These are phyloP conservation scores for Strobilomyces confusus DNA, from an alignment of 768 basidiomycete species.

Conservation along the genomic window DNA sequence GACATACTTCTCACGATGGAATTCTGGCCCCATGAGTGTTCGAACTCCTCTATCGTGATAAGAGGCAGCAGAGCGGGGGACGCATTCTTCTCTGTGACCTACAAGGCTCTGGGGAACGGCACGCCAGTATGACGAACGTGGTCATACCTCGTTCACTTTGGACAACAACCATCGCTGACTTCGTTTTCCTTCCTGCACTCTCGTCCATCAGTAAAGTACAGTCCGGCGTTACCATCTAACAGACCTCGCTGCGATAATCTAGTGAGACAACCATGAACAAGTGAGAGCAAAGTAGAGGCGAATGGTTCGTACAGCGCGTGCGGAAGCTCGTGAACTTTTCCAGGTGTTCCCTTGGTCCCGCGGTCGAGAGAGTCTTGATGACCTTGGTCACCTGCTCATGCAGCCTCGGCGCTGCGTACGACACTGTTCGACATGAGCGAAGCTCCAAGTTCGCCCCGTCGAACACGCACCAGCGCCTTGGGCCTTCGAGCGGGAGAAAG, in stretches of 20 bases:
- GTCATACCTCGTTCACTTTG: constrained; percentile 57
- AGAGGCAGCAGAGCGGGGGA: constrained; percentile 48
- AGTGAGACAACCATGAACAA: constrained; percentile 13
- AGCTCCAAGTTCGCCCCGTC: not conserved
- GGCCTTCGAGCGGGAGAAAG: constrained; percentile 34
- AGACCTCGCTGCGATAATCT: constrained; percentile 78
- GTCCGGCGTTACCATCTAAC: constrained; percentile 6
- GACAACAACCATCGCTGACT: constrained; percentile 76
- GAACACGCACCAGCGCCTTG: constrained; percentile 37
- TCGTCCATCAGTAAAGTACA: constrained; percentile 12
- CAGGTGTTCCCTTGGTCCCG: constrained; percentile 62
- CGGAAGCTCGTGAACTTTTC: constrained; percentile 65
- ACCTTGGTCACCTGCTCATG: constrained; percentile 57
- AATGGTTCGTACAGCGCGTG: constrained; percentile 57
- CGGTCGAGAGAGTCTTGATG: constrained; percentile 61
- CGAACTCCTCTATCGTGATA: constrained; percentile 70
- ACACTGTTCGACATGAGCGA: constrained; percentile 32
- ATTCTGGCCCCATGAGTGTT: constrained; percentile 84
- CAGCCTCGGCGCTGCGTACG: constrained; percentile 57
- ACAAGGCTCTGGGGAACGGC: constrained; percentile 3
- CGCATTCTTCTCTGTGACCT: constrained; percentile 66
- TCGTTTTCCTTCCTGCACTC: constrained; percentile 59
- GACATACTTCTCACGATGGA: constrained; percentile 48
- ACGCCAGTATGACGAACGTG: not conserved
- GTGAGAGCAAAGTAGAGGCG: not conserved